Base-by-base conservation (phyloP, 2,329 filamentous ascomycete genomes). In the Penicillium sp. region DNA sequence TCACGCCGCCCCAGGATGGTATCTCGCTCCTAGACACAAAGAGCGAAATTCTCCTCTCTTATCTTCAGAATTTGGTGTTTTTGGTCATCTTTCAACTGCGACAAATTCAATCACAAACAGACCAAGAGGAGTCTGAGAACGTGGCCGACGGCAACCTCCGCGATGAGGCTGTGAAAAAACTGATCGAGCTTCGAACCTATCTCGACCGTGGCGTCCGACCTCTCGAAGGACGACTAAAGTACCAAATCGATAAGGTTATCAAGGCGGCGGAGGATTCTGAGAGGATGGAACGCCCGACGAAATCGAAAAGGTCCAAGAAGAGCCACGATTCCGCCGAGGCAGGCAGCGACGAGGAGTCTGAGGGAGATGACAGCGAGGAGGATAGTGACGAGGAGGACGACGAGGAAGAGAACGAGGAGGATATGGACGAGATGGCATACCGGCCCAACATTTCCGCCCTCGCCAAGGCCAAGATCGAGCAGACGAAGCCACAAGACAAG, bases 1-100 rank as follows among this genome's bases (percentile, higher is more conserved):
- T 94, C 50, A 74, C 85, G 42, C 81, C 87, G n/a, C 85, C 87
- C 1, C 78, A 84, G 55, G 83, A 95, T 61, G 91, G 93, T 64
- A 93, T 98, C 49, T 96, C 93, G 0, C 82, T 98, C 1, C 84
- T 98, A 62, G 90, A 97, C 65, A 83, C 88, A 55, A 98, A 98
- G 74, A 97, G 94, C 71, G 93, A 98, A 66, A 79, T 98, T n/a
- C 83, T 98, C 13, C 83, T 98, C 35, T 91, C 91, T 4, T 98
- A 98, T 70, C 77, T 98, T 0, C 91, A 98, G 63, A 94, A 95
- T 62, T 81, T 97, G 4, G 88, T 93, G 39, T 95, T 95, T 59
- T 74, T 95, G 36, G 85, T 95, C 39, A 74, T 95, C 1, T 71
- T 94, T 34, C 91, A 94, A 63, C 70, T 97, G 18, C 82, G 88